Conservation (phyloP, 768 basidiomycete genomes). For the Paxillus ammoniavirescens region DNA sequence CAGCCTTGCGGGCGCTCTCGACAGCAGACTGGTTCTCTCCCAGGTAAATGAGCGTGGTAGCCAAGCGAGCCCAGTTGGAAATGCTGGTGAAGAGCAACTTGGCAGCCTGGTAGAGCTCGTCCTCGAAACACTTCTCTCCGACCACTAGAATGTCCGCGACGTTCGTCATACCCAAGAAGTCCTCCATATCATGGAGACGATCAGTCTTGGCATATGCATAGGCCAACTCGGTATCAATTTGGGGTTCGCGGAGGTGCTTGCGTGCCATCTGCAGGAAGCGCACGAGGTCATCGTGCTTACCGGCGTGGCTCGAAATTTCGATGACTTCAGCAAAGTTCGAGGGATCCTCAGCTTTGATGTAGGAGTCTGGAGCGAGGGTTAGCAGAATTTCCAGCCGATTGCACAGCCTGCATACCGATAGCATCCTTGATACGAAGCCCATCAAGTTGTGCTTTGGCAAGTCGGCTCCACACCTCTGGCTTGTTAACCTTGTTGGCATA, state of each 20-base stretch:
- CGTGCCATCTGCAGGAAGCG: conserved; percentile 98
- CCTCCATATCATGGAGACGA: conserved; percentile 98
- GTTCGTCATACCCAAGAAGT: conserved; percentile 97
- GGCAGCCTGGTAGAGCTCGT: conserved; percentile 95
- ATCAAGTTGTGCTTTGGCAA: conserved; percentile 98
- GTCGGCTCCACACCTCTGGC: conserved; percentile 94
- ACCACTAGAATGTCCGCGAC: conserved; percentile 96
- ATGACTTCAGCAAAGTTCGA: conserved; percentile 93
- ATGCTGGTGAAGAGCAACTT: conserved; percentile 96
- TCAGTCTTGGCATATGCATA: conserved; percentile 99
- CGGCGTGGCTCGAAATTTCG: conserved; percentile 93
- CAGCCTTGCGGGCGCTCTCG: conserved; percentile 98
- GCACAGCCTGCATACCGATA: conserved; percentile 61
- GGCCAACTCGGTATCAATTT: conserved; percentile 96
- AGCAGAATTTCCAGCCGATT: not conserved
- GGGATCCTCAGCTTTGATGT: conserved; percentile 96
- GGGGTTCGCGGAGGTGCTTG: conserved; percentile 94
- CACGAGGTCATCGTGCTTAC: conserved; percentile 90
- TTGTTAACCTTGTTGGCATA: conserved; percentile 96
- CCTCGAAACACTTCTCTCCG: conserved; percentile 99
- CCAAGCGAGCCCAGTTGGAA: conserved; percentile 97
- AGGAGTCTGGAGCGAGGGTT: conserved; percentile 65
- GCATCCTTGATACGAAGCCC: conserved; percentile 97
- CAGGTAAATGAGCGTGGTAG: conserved; percentile 97
- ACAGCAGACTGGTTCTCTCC: conserved; percentile 98